phyloP scores from a whole-genome alignment of 495 filamentous ascomycete genomes.

The Alectoria sarmentosa region DNA sequence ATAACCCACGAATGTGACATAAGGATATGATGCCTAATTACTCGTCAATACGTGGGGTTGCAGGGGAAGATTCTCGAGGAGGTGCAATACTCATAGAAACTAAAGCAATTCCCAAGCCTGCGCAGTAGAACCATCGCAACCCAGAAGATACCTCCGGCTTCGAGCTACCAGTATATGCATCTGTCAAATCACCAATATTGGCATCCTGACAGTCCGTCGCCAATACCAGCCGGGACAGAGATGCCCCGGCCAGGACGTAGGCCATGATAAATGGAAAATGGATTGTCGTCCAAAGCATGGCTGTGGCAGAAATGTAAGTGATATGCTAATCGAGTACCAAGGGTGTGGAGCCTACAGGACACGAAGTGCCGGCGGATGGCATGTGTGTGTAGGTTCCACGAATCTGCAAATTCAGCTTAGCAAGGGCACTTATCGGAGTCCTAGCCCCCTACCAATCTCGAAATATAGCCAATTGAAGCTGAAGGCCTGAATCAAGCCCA shows the following conservation, averaged over 20 bases:
- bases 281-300: constrained; percentile 36
- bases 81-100: constrained; percentile 36
- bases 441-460: constrained; percentile 37
- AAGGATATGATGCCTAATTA: constrained; percentile 34
- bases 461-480: constrained; percentile 60
- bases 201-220: constrained; percentile 43
- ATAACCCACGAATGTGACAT: constrained; percentile 38
- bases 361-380: constrained; percentile 45
- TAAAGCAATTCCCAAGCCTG: constrained; percentile 46
- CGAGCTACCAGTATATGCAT: constrained; percentile 37
- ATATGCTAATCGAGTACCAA: background rate
- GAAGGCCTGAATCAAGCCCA: constrained; percentile 52
- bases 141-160: constrained; percentile 38
- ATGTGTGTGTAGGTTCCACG: constrained; percentile 45
- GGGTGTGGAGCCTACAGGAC: constrained; percentile 28
- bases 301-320: constrained; percentile 17
- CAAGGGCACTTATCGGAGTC: background rate
- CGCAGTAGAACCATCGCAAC: constrained; percentile 53
- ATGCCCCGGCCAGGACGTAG: constrained; percentile 46
- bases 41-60: constrained; percentile 3
- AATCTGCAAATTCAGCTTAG: constrained; percentile 26
- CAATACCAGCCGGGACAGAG: constrained; percentile 47
- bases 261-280: constrained; percentile 53
- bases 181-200: constrained; percentile 37
- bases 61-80: background rate